Evolutionary conservation across 2,329 filamentous ascomycete species (phyloP).

Genomic region (Colletotrichum salicis): DNA sequence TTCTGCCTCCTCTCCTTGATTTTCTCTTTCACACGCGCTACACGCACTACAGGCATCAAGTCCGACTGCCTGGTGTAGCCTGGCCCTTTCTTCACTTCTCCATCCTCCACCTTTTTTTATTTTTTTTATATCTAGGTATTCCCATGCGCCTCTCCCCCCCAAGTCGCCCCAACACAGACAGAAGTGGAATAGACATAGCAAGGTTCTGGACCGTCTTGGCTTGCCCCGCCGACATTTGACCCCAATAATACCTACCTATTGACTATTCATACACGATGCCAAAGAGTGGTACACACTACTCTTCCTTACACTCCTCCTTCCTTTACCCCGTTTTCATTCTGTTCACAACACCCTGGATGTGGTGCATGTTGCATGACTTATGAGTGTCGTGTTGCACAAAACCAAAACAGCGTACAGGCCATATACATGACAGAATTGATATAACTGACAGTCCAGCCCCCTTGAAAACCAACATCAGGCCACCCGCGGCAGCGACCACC

Average conservation of each 20-base stretch:
- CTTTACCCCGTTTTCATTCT: neutral
- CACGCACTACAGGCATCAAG: neutral
- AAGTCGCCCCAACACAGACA: conserved; percentile 4
- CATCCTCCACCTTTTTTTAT: conserved; percentile 12
- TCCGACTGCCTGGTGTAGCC: neutral
- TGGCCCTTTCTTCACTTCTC: neutral
- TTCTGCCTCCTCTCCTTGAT: conserved; percentile 1
- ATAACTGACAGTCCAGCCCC: conserved; percentile 34
- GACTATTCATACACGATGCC: conserved; percentile 27
- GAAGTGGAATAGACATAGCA: neutral
- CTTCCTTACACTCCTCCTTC: neutral
- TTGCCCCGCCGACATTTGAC: neutral
- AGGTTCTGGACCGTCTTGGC: conserved; percentile 32
- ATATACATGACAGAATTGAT: conserved; percentile 22
- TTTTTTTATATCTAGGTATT: neutral
- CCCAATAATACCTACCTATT: neutral
- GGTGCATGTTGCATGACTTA: conserved; percentile 17
- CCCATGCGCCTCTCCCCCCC: neutral
- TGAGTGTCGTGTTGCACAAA: conserved; percentile 18
- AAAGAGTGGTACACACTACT: conserved; percentile 16
- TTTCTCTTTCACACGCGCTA: conserved; percentile 2
- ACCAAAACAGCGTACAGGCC: neutral
- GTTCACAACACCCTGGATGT: conserved; percentile 5
- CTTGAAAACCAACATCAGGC: conserved; percentile 30
- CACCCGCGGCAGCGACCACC: conserved; percentile 31